phyloP scores from a whole-genome alignment of 352 stramenopile genomes.

The Albugo candida region DNA sequence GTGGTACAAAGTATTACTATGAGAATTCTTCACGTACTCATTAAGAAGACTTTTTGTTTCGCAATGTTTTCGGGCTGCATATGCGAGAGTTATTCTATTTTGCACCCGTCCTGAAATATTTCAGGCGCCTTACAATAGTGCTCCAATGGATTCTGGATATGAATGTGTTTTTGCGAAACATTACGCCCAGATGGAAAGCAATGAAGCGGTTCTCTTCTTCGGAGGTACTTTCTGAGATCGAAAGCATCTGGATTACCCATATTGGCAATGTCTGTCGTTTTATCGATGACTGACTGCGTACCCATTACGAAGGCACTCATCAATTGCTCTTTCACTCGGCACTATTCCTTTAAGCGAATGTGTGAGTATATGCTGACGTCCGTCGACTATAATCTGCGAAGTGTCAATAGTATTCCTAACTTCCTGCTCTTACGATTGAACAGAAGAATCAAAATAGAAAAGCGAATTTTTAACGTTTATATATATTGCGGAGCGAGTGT shows the following conservation, averaged over 20 bases:
- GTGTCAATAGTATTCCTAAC: constrained; percentile 3
- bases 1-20: constrained; percentile 41
- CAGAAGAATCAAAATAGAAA: neutral
- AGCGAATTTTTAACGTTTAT: neutral
- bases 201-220: constrained; percentile 17
- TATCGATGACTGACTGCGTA: constrained; percentile 26
- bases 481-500: neutral
- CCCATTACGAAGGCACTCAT: constrained; percentile 25
- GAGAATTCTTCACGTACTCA: constrained; percentile 75
- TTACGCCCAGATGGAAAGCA: constrained; percentile 22
- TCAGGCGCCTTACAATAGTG: constrained; percentile 59
- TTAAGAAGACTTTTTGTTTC: too few species aligned
- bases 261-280: constrained; percentile 39
- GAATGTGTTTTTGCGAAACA: constrained; percentile 30
- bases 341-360: neutral
- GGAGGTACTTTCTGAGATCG: constrained; percentile 22
- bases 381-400: constrained; percentile 46
- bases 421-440: neutral
- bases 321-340: constrained; percentile 26
- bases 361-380: constrained; percentile 11
- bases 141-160: constrained; percentile 50
- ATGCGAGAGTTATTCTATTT: constrained; percentile 80
- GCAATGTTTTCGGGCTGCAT: constrained; percentile 53
- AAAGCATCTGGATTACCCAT: constrained; percentile 16
- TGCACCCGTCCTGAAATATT: constrained; percentile 45